phyloP scores from a whole-genome alignment of 2,329 filamentous ascomycete species.

The Chaetomium sp. region DNA sequence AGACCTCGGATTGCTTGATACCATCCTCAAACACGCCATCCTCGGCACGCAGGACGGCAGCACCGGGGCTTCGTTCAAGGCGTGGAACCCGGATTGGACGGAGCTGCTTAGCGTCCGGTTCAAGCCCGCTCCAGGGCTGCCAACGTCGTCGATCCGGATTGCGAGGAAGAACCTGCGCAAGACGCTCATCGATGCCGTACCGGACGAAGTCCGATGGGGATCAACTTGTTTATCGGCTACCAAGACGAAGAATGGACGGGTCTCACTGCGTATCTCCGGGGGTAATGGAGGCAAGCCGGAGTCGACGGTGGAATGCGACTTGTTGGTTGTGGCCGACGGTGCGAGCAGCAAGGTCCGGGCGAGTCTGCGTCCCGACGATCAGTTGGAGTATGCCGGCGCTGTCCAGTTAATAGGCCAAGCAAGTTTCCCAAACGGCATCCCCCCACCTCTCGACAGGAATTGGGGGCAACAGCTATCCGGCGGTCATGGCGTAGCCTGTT shows the following conservation, averaged over 20 bases:
- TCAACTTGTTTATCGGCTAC: conserved; percentile 3
- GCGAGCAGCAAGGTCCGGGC: conserved; percentile 36
- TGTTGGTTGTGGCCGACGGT: conserved; percentile 42
- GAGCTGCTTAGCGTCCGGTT: conserved; percentile 29
- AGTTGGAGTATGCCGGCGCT: conserved; percentile 26
- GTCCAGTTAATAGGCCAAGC: conserved; percentile 35
- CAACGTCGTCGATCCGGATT: conserved; percentile 33
- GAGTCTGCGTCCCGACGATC: conserved; percentile 19
- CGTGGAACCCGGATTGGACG: conserved; percentile 36
- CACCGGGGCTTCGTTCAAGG: conserved; percentile 27
- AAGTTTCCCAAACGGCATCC: conserved; percentile 30
- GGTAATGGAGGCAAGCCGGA: neutral
- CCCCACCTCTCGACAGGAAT: conserved; percentile 29
- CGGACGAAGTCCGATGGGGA: conserved; percentile 15
- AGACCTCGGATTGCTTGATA: conserved; percentile 35
- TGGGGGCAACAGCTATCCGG: conserved; percentile 36
- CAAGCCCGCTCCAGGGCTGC: conserved; percentile 30
- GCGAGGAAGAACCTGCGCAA: conserved; percentile 31
- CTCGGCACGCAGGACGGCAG: conserved; percentile 27
- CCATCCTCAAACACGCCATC: conserved; percentile 28
- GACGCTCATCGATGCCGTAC: conserved; percentile 27
- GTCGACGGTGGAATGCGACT: conserved; percentile 29
- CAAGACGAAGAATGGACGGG: conserved; percentile 5
- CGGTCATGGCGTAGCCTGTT: conserved; percentile 35
- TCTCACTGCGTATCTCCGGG: neutral